Percentiles rank a stretch among this genome's conserved stretches.
Conservation (phyloP, 2,329 filamentous ascomycete species). For the Teratosphaeria zuluensis region DNA sequence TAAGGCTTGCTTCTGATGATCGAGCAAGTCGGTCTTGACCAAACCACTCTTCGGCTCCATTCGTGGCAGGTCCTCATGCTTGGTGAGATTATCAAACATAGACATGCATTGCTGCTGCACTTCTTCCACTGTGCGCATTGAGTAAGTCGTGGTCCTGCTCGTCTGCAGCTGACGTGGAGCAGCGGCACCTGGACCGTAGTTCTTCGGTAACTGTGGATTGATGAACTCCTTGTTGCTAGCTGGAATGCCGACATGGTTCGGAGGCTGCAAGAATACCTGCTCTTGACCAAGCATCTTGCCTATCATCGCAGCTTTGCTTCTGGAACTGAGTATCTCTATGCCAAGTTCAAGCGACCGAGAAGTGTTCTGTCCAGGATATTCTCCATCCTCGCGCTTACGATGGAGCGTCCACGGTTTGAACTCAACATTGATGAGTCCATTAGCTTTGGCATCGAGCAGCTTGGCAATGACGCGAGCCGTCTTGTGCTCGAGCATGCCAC, state of each 20-base stretch:
- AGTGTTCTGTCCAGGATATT: constrained; percentile 52
- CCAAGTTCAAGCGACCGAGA: constrained; percentile 56
- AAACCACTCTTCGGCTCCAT: constrained; percentile 56
- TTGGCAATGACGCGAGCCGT: constrained; percentile 44
- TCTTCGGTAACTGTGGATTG: constrained; percentile 59
- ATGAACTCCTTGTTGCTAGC: constrained; percentile 58
- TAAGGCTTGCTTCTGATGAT: constrained; percentile 83
- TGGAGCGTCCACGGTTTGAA: constrained; percentile 62
- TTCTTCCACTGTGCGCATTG: constrained; percentile 67
- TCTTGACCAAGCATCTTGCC: constrained; percentile 58
- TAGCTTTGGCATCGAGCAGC: constrained; percentile 12
- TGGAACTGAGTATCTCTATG: constrained; percentile 70
- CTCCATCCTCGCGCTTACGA: constrained; percentile 53
- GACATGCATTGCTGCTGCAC: constrained; percentile 73
- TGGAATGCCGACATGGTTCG: constrained; percentile 29
- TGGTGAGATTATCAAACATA: constrained; percentile 74
- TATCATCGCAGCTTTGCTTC: constrained; percentile 54
- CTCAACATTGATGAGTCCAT: constrained; percentile 52
- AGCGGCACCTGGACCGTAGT: background rate
- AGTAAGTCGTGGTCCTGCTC: constrained; percentile 23
- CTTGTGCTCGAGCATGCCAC: constrained; percentile 64
- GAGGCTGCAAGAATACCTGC: constrained; percentile 57
- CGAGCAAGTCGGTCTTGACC: constrained; percentile 57
- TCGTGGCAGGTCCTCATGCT: constrained; percentile 64
- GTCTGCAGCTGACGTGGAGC: constrained; percentile 7